These are phyloP conservation scores for Pistacia atlantica DNA, from an alignment of 345 rosid species.

Conservation along the genomic window DNA sequence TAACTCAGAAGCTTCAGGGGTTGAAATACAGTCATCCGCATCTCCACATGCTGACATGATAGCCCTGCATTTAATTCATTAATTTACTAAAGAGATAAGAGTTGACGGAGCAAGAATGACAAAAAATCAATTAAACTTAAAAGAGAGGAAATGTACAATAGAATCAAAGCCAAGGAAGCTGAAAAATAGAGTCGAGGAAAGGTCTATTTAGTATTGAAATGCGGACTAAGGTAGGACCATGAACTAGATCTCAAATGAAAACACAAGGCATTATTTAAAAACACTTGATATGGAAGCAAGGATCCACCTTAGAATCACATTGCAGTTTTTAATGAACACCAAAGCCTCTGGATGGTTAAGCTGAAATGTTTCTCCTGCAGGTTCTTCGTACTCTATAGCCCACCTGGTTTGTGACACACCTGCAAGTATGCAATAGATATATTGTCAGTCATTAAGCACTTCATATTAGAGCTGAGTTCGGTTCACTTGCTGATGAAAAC, in stretches of 20 bases:
- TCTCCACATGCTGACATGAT: slow-evolving; percentile 78
- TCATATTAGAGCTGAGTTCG: neutral
- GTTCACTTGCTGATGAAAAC: neutral
- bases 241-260: neutral
- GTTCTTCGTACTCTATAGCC: slow-evolving; percentile 94
- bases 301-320: slow-evolving; percentile 70
- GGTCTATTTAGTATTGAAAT: neutral
- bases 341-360: slow-evolving; percentile 65
- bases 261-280: neutral
- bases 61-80: slow-evolving; percentile 50
- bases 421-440: slow-evolving; percentile 20
- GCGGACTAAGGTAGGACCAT: neutral
- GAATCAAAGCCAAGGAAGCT: neutral
- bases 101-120: neutral
- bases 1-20: slow-evolving; percentile 61
- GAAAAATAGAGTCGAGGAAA: neutral
- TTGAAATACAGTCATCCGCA: slow-evolving; percentile 74
- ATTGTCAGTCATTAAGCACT: neutral
- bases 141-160: slow-evolving; percentile 5
- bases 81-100: slow-evolving; percentile 1
- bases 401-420: slow-evolving; percentile 72
- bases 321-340: slow-evolving; percentile 74
- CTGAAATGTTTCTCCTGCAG: slow-evolving; percentile 76
- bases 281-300: slow-evolving; percentile 5
- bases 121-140: neutral